These are phyloP conservation scores for Mesembryanthemum crystallinum DNA, from an alignment of 148 eudicot species.

Conservation along the genomic window DNA sequence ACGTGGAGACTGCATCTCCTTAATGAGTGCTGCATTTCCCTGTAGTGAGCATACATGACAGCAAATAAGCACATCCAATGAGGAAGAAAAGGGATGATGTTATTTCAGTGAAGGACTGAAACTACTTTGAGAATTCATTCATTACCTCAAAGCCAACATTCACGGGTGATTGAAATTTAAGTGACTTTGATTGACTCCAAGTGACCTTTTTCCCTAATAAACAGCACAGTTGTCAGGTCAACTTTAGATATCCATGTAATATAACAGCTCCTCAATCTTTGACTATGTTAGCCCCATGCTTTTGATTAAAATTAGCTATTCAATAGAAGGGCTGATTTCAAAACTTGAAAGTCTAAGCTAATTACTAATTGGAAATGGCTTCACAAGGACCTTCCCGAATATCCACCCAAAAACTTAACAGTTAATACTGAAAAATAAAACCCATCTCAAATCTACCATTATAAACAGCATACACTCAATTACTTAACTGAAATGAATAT, in stretches of 20 bases:
- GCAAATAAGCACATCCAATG: constrained; percentile 10
- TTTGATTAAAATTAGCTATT: not conserved
- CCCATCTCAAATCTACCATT: not conserved
- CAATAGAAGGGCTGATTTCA: not conserved
- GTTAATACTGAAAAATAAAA: not conserved
- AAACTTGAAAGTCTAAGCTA: not conserved
- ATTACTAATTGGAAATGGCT: not conserved
- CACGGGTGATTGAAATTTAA: constrained; percentile 40
- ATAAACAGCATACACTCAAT: not conserved
- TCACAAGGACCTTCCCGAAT: not conserved
- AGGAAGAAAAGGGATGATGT: not conserved
- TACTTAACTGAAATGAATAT: not conserved
- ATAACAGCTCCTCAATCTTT: not conserved
- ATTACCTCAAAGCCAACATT: constrained; percentile 63
- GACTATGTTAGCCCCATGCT: not conserved
- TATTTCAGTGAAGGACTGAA: constrained; percentile 15
- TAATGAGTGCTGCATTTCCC: constrained; percentile 75
- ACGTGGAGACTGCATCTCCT: constrained; percentile 96
- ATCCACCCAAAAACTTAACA: not conserved
- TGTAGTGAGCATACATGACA: constrained; percentile 35
- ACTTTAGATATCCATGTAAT: constrained; percentile 6
- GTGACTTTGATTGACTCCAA: constrained; percentile 68
- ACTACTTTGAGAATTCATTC: constrained; percentile 1
- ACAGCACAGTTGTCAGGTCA: constrained; percentile 12
- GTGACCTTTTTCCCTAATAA: constrained; percentile 64